Evolutionary conservation across 1,139 yeast species (phyloP).

Genomic region (Taphrina pruni): DNA sequence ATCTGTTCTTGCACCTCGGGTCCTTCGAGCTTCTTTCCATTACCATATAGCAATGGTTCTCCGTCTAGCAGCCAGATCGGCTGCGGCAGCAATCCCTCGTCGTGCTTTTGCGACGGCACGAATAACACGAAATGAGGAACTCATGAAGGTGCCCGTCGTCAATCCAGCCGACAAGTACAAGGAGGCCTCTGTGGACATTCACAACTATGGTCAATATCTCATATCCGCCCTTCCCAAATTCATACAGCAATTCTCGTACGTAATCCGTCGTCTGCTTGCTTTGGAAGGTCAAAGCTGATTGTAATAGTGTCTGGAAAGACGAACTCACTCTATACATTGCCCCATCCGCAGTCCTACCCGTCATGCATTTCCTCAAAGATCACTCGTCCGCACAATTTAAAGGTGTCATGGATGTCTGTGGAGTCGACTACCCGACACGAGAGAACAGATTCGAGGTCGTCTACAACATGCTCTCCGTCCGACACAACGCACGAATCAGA

Average conservation of each 20-base stretch:
- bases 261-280: background rate
- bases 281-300: slow-evolving; percentile 6
- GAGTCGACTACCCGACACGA: slow-evolving; percentile 85
- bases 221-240: slow-evolving; percentile 81
- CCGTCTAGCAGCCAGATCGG: slow-evolving; percentile 16
- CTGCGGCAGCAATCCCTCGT: background rate
- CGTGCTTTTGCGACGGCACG: slow-evolving; percentile 35
- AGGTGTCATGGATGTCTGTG: slow-evolving; percentile 79
- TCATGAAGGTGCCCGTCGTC: slow-evolving; percentile 63
- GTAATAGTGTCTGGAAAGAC: slow-evolving; percentile 76
- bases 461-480: slow-evolving; percentile 77
- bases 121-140: slow-evolving; percentile 24
- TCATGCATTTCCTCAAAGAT: slow-evolving; percentile 70
- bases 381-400: slow-evolving; percentile 85
- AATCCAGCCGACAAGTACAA: slow-evolving; percentile 80
- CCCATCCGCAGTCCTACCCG: slow-evolving; percentile 75
- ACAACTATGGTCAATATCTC: slow-evolving; percentile 79
- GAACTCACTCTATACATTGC: slow-evolving; percentile 79
- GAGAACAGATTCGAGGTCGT: slow-evolving; percentile 86
- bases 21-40: background rate
- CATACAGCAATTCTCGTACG: slow-evolving; percentile 71
- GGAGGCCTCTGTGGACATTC: slow-evolving; percentile 74
- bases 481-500: slow-evolving; percentile 85
- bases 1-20: too few relatives aligned
- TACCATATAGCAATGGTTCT: background rate